Evolutionary conservation across 352 stramenopile species (phyloP).

Genomic region (Phytopythium montanum): DNA sequence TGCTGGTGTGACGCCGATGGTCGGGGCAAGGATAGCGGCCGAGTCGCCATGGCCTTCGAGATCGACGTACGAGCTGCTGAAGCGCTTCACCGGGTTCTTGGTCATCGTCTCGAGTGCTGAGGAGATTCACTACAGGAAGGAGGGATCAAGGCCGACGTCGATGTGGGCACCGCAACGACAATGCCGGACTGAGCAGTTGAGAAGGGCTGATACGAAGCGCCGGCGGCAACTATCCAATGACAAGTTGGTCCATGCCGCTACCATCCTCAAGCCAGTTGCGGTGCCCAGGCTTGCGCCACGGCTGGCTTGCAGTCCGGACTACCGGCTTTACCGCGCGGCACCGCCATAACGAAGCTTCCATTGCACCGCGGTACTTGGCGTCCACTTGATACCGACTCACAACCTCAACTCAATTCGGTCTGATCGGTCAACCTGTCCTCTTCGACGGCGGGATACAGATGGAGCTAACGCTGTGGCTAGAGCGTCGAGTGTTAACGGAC

Average conservation of each 20-base stretch:
- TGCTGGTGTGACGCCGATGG: background rate
- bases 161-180: background rate
- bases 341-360: background rate
- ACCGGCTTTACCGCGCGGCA: background rate
- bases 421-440: background rate
- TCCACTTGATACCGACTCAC: background rate
- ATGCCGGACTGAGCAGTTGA: background rate
- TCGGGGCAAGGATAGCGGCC: conserved; percentile 4
- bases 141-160: background rate
- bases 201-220: background rate
- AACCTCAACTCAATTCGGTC: background rate
- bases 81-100: conserved; percentile 4
- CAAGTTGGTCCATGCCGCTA: background rate
- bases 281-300: background rate
- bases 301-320: background rate
- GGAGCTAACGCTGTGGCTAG: background rate
- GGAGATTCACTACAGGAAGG: background rate
- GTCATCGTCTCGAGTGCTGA: background rate
- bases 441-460: background rate
- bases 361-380: background rate
- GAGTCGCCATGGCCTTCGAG: conserved; percentile 5
- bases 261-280: background rate
- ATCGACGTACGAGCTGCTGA: conserved; percentile 8
- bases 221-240: background rate
- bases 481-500: background rate